Conservation (phyloP, 1,139 yeast species). For the Debaryomycetaceae sp. region DNA sequence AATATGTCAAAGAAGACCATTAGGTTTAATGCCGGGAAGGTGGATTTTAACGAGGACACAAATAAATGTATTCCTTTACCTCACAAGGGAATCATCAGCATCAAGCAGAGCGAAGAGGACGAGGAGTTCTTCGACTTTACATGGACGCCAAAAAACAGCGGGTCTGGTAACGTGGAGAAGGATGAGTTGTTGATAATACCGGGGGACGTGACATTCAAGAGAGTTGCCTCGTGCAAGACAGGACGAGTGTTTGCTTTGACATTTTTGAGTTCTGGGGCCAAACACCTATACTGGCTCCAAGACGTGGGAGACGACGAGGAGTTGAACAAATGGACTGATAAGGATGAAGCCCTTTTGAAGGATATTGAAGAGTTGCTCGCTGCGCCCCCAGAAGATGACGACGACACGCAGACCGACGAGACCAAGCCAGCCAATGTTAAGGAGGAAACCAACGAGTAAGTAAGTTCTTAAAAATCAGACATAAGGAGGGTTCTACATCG, state of each 20-base stretch:
- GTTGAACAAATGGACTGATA: slow-evolving; percentile 59
- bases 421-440: slow-evolving; percentile 8
- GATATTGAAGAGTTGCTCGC: slow-evolving; percentile 54
- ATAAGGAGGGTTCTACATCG: neutral
- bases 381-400: slow-evolving; percentile 41
- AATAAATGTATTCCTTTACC: slow-evolving; percentile 73
- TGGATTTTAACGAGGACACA: slow-evolving; percentile 66
- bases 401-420: slow-evolving; percentile 19
- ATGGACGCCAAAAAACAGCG: slow-evolving; percentile 39
- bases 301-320: slow-evolving; percentile 65
- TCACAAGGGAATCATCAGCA: slow-evolving; percentile 68
- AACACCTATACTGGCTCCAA: slow-evolving; percentile 89
- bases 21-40: slow-evolving; percentile 84
- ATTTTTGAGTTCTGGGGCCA: slow-evolving; percentile 80
- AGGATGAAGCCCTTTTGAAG: slow-evolving; percentile 54
- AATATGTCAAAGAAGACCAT: slow-evolving; percentile 11
- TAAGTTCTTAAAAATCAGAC: slow-evolving; percentile 6
- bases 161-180: slow-evolving; percentile 39
- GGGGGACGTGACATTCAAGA: slow-evolving; percentile 87
- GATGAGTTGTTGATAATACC: slow-evolving; percentile 83
- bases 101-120: slow-evolving; percentile 60
- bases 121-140: slow-evolving; percentile 41
- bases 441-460: slow-evolving; percentile 16
- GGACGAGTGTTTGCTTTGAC: slow-evolving; percentile 86
- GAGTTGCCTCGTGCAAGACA: slow-evolving; percentile 66